phyloP scores from a whole-genome alignment of 2,329 filamentous ascomycete species.

The Neurospora crassa region DNA sequence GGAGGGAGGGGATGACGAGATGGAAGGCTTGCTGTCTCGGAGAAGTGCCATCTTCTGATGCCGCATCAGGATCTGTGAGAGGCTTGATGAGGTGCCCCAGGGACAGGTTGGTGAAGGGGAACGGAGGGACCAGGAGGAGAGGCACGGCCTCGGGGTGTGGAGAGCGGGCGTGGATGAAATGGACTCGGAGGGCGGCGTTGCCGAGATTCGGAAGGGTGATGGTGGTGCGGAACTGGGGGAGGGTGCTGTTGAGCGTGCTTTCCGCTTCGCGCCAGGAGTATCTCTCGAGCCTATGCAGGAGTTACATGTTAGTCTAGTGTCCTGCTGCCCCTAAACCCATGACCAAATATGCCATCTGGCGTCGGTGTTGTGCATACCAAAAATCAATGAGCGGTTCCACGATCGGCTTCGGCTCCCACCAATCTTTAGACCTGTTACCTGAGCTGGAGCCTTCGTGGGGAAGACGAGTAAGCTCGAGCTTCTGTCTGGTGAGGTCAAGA shows the following conservation, averaged over 20 bases:
- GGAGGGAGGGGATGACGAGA: conserved; percentile 55
- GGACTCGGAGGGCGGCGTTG: conserved; percentile 39
- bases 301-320: conserved; percentile 2
- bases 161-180: conserved; percentile 55
- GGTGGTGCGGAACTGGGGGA: conserved; percentile 56
- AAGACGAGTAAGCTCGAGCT: conserved; percentile 56
- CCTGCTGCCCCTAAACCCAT: neutral
- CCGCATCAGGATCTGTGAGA: conserved; percentile 43
- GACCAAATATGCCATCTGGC: neutral
- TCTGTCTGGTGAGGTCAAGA: conserved; percentile 56
- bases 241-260: conserved; percentile 41
- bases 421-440: conserved; percentile 43
- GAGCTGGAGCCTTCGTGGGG: conserved; percentile 48
- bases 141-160: conserved; percentile 45
- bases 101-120: conserved; percentile 55
- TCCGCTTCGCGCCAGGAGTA: conserved; percentile 58
- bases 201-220: conserved; percentile 33
- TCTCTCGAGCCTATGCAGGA: conserved; percentile 46
- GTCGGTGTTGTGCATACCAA: conserved; percentile 36
- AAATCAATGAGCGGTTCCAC: conserved; percentile 58
- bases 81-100: conserved; percentile 44
- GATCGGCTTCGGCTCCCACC: conserved; percentile 51
- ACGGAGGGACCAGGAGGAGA: conserved; percentile 54
- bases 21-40: conserved; percentile 44
- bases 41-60: conserved; percentile 17